Evolutionary conservation across 345 rosid species (phyloP).

Genomic region (Cardamine chenopodiifolia): DNA sequence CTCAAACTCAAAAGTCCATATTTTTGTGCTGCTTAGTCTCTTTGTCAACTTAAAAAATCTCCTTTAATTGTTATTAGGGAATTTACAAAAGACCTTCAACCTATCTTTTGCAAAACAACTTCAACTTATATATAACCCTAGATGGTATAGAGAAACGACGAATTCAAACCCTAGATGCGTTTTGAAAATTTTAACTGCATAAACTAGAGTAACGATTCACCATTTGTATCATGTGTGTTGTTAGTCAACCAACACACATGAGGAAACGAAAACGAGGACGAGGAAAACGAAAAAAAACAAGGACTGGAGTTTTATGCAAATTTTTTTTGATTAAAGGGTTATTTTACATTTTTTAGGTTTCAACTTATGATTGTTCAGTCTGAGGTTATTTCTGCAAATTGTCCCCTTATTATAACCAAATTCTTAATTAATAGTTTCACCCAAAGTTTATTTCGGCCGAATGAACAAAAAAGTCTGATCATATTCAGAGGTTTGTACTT

Average conservation of each 20-base stretch:
- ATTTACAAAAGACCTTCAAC: not conserved
- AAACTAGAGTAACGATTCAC: not conserved
- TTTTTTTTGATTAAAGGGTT: not conserved
- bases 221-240: not conserved
- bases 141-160: not conserved
- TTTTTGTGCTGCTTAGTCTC: slow-evolving; percentile 7
- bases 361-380: not conserved
- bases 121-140: not conserved
- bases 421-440: not conserved
- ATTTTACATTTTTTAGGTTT: not conserved
- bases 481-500: not conserved
- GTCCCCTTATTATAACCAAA: not conserved
- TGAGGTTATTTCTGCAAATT: not conserved
- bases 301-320: no score
- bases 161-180: not conserved
- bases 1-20: not conserved
- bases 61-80: not conserved
- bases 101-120: not conserved
- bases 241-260: no score
- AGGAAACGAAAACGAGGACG: no score
- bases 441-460: not conserved
- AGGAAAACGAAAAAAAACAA: no score
- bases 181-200: not conserved
- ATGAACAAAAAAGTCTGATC: not conserved
- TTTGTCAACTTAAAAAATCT: not conserved